Evolutionary conservation across 2,329 filamentous ascomycete species (phyloP).

Genomic region (Arthrobotrys pseudoclavata): DNA sequence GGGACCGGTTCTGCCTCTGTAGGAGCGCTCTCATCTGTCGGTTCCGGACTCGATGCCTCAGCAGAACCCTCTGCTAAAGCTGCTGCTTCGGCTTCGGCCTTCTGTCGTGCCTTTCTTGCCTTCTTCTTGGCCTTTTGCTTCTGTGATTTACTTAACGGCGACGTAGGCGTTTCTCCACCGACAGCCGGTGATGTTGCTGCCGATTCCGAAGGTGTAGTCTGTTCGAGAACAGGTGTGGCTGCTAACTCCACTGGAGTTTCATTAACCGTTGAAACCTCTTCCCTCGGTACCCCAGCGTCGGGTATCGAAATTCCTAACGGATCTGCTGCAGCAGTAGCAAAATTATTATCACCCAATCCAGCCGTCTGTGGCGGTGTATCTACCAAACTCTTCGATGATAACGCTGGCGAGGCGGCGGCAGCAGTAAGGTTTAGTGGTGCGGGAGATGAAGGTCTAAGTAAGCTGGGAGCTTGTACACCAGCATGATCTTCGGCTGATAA

Average conservation of each 20-base stretch:
- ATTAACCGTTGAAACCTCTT: conserved; percentile 34
- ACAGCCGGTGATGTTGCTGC: conserved; percentile 33
- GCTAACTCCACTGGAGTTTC: conserved; percentile 3
- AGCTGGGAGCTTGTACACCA: conserved; percentile 33
- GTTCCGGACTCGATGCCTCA: conserved; percentile 4
- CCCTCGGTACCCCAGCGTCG: conserved; percentile 35
- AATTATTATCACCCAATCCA: conserved; percentile 32
- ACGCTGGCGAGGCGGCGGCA: conserved; percentile 43
- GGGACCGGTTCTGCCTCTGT: conserved; percentile 1
- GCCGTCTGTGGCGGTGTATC: conserved; percentile 57
- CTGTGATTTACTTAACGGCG: conserved; percentile 36
- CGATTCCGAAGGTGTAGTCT: conserved; percentile 3
- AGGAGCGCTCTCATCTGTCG: conserved; percentile 28
- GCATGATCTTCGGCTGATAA: conserved; percentile 46
- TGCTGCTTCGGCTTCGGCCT: conserved; percentile 40
- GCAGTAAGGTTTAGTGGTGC: conserved; percentile 49
- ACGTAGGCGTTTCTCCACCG: conserved; percentile 17
- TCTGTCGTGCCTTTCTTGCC: conserved; percentile 44
- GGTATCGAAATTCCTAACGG: conserved; percentile 57
- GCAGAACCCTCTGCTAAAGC: conserved; percentile 16
- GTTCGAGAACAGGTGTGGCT: conserved; percentile 18
- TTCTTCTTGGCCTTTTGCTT: conserved; percentile 52
- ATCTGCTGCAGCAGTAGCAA: conserved; percentile 15
- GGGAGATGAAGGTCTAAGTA: conserved; percentile 52
- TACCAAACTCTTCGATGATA: conserved; percentile 48